Base-by-base conservation (phyloP, 495 filamentous ascomycete genomes). In the Hypomontagnella submonticulosa region DNA sequence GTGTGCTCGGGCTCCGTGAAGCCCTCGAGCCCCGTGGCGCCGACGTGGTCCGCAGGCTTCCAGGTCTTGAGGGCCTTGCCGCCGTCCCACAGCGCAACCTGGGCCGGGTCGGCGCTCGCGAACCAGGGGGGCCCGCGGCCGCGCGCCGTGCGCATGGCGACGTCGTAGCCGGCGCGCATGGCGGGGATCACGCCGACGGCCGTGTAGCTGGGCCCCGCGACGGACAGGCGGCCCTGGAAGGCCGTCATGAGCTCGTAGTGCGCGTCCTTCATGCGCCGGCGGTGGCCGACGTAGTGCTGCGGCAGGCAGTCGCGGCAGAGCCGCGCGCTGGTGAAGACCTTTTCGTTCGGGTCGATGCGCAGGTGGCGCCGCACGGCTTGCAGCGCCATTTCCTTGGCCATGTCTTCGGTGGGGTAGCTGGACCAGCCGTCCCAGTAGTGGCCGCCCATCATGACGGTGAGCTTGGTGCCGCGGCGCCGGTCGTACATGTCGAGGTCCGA, bases 381-480 rank as follows among this genome's bases (percentile, higher is more conserved):
- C 20, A 81, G 81, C 13, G 94, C 92, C 83, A 93, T 89, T 1
- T 70, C 66, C 27, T 87, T 76, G 16, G 87, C 92, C 54, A 88
- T 79, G 9, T 88, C 81, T 48, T 87, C 79, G 60, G 84, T 79
- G 0, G 90, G 90, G 41, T 81, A 80, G 0, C 70, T 43, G 11
- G 76, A 73, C 19, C 82, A 75, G 40, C 74, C 81, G 64, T 91
- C 86, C 94, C 93, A 98, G 79, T 89, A 93, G 77, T 97, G 94
- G 4, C 95, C 95, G 49, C 95, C 95, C 18, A 98, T 76, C 90
- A 99, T 96, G 50, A 98, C 90, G 11, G 94, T 97, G 30, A 99
- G 73, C 72, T 96, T 97, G 12, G 92, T 97, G 30, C 92, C 92
- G 0, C 75, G 73, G 34, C 12, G 63, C 58, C 69, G 57, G 40